Evolutionary conservation across 2,329 filamentous ascomycete species (phyloP).

Genomic region (Aspergillus melleus): DNA sequence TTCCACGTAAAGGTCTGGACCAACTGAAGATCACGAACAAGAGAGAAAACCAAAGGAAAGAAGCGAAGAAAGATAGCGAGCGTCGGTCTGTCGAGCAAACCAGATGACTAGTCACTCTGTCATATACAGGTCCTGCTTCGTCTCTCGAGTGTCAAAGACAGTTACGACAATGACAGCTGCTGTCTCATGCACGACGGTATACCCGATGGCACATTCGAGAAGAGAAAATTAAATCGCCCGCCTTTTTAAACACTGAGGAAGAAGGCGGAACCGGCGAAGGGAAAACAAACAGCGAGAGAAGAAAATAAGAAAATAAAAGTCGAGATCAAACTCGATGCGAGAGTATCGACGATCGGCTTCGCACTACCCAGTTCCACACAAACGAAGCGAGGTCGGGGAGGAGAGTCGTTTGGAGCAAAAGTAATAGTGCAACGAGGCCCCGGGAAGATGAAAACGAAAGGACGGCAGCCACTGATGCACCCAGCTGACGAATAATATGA

Average conservation of each 20-base stretch:
- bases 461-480: not conserved
- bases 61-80: not conserved
- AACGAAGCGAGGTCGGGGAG: not conserved
- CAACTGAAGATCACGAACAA: not conserved
- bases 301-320: not conserved
- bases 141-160: not conserved
- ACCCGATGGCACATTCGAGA: not conserved
- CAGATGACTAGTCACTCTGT: not conserved
- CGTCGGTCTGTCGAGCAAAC: not conserved
- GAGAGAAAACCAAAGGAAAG: not conserved
- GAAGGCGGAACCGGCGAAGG: not conserved
- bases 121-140: not conserved
- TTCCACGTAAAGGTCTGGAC: not conserved
- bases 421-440: not conserved
- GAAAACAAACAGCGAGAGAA: not conserved
- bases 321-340: not conserved
- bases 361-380: not conserved
- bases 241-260: not conserved
- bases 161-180: not conserved
- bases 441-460: not conserved
- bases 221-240: not conserved
- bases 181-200: not conserved
- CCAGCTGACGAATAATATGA: not conserved
- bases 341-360: not conserved
- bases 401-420: not conserved